Conservation (phyloP, 2,329 filamentous ascomycete genomes). For the Apiospora rasikravindrae region DNA sequence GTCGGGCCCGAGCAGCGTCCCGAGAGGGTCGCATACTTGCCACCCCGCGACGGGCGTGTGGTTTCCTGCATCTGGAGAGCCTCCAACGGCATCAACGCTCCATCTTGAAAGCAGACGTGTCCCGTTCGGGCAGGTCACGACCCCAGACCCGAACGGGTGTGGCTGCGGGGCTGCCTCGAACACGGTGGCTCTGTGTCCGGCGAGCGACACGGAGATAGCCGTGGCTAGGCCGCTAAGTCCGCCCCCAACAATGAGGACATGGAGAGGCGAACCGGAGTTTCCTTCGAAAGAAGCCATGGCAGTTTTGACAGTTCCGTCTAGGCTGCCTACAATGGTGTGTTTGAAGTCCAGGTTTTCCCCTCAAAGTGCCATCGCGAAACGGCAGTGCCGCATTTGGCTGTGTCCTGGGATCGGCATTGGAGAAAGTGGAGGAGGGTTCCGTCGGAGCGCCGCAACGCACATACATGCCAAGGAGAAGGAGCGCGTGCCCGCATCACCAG, state of each 20-base stretch:
- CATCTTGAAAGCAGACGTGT: conserved; percentile 1
- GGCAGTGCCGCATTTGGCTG: neutral
- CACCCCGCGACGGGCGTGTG: neutral
- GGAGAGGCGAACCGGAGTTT: neutral
- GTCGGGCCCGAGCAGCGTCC: neutral
- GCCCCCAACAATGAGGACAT: conserved; percentile 18
- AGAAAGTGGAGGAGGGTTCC: neutral
- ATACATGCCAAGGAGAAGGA: neutral
- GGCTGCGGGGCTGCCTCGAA: conserved; percentile 10
- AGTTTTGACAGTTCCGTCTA: neutral
- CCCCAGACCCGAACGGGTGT: conserved; percentile 15
- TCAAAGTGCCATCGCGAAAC: neutral
- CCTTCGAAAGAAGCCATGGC: neutral
- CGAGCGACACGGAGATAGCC: conserved; percentile 17
- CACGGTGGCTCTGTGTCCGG: conserved; percentile 18
- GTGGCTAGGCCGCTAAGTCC: conserved; percentile 22
- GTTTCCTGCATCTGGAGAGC: neutral
- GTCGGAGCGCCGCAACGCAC: neutral
- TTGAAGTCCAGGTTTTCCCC: neutral
- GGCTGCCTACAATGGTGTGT: neutral
- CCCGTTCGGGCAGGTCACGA: conserved; percentile 7
- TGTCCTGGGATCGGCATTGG: neutral
- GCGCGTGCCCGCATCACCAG: neutral
- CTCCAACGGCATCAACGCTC: neutral
- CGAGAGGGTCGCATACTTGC: neutral